Evolutionary conservation across 495 filamentous ascomycete genomes (phyloP), one percentile per base, ranked within the genome.

Genomic region (Elaphomyces granulatus): DNA sequence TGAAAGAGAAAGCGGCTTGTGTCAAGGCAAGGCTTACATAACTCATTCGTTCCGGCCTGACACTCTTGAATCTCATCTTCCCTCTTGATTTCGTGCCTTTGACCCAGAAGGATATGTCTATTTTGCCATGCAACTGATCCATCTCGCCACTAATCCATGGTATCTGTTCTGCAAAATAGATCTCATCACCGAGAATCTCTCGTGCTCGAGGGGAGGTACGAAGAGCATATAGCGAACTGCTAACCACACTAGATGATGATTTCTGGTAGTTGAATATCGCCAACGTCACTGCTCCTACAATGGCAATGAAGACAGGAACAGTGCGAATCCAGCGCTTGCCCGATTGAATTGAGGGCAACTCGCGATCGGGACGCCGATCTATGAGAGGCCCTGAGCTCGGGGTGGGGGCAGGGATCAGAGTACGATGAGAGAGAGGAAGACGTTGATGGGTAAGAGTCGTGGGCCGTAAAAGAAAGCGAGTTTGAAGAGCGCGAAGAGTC

Each of bases 221-320:
- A 32, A 98, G 71, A 1, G 88, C 80, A 66, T 95, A 98, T 1
- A 98, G 70, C 4, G 83, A 88, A 33, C 80, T 82, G 42, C 71
- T 75, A 3, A 94, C 84, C 9, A 95, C 76, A 38, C 80, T 80
- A 14, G 75, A 81, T 2, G 81, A 83, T 2, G 75, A 71, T 54
- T 94, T 94, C 52, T 98, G 88, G 71, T 98, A 96, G 67, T 98
- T 98, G 79, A 98, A 96, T 56, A 94, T 90, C 32, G 76, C 83
- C 28, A 90, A 63, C 44, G 79, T 75, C 37, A 75, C 77, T 15
- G 65, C 65, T 21, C 72, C 72, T 38, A 88, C 67, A 34, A 77
- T 58, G 31, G 66, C 42, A 1, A 68, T 46, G 52, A 80, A 81
- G 32, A 79, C 53, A 3, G 77, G 77, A 3, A 78, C 44, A 0